These are phyloP conservation scores for Alternaria postmessia DNA, from an alignment of 2,329 filamentous ascomycete species.

Conservation along the genomic window DNA sequence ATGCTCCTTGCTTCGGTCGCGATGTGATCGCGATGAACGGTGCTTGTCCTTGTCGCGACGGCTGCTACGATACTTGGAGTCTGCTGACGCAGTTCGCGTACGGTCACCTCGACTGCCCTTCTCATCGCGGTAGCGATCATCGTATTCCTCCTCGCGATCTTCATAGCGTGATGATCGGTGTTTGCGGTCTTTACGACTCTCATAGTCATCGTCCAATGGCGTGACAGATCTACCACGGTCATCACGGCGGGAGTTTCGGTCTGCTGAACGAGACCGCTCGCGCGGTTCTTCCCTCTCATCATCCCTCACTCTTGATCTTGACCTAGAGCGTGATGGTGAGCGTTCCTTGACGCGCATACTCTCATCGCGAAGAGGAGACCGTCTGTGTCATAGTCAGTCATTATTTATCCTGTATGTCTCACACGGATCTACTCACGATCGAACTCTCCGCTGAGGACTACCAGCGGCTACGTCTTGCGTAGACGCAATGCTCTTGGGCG, in stretches of 20 bases:
- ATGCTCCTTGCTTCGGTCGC: slow-evolving; percentile 56
- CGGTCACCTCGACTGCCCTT: slow-evolving; percentile 62
- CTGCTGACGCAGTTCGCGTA: slow-evolving; percentile 72
- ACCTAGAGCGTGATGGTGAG: slow-evolving; percentile 54
- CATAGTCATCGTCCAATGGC: slow-evolving; percentile 40
- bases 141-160: slow-evolving; percentile 51
- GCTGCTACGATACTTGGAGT: slow-evolving; percentile 68
- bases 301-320: slow-evolving; percentile 47
- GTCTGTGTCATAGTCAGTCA: slow-evolving; percentile 28
- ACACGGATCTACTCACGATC: slow-evolving; percentile 38
- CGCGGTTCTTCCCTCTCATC: slow-evolving; percentile 24
- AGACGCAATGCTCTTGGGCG: slow-evolving; percentile 30
- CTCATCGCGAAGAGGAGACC: slow-evolving; percentile 47
- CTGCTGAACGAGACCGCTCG: slow-evolving; percentile 39
- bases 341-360: slow-evolving; percentile 44
- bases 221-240: slow-evolving; percentile 64
- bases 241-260: slow-evolving; percentile 58
- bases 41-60: slow-evolving; percentile 56
- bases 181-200: slow-evolving; percentile 52
- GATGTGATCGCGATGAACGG: slow-evolving; percentile 56
- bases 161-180: slow-evolving; percentile 57
- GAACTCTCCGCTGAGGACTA: slow-evolving; percentile 39
- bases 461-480: slow-evolving; percentile 26
- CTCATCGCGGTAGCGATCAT: slow-evolving; percentile 51
- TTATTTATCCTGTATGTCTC: neutral